Percentiles rank a stretch among this genome's conserved stretches.
Conservation (phyloP, 2,329 filamentous ascomycete species). For the Didymellaceae sp. region DNA sequence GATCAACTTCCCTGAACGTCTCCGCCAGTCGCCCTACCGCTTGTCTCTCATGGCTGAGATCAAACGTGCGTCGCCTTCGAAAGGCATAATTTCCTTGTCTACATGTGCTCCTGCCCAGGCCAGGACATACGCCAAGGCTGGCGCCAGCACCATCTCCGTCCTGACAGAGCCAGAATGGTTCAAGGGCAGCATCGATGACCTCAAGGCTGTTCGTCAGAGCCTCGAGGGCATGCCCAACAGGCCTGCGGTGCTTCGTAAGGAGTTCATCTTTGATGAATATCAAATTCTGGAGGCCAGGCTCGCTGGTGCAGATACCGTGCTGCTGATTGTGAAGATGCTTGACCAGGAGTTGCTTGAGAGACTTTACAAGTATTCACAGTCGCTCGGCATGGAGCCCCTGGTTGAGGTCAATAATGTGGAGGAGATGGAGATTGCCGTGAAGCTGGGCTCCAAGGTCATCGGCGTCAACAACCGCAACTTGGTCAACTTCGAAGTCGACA, state of each 20-base stretch:
- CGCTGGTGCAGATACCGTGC: conserved; percentile 90
- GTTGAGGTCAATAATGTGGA: conserved; percentile 95
- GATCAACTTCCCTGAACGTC: conserved; percentile 77
- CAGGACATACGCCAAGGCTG: conserved; percentile 87
- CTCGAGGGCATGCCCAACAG: conserved; percentile 91
- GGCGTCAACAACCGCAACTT: conserved; percentile 98
- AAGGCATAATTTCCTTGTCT: conserved; percentile 88
- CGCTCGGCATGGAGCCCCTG: conserved; percentile 93
- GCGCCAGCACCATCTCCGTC: conserved; percentile 97
- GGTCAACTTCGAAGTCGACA: conserved; percentile 94
- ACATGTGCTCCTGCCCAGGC: conserved; percentile 91
- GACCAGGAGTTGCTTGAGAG: conserved; percentile 73
- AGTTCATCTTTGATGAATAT: conserved; percentile 98
- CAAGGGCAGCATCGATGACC: conserved; percentile 94
- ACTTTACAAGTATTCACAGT: conserved; percentile 87
- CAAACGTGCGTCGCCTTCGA: conserved; percentile 94
- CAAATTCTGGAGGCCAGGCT: conserved; percentile 94
- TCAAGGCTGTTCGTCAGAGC: conserved; percentile 84
- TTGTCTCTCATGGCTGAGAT: conserved; percentile 97
- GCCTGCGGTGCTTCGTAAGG: conserved; percentile 90
- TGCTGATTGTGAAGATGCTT: conserved; percentile 98
- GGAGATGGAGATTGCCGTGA: conserved; percentile 88
- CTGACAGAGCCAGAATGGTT: conserved; percentile 99
- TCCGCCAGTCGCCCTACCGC: conserved; percentile 83
- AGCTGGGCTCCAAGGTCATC: conserved; percentile 87